Base-by-base conservation (phyloP, 140 eudicot genomes). In the Stevia rebaudiana region DNA sequence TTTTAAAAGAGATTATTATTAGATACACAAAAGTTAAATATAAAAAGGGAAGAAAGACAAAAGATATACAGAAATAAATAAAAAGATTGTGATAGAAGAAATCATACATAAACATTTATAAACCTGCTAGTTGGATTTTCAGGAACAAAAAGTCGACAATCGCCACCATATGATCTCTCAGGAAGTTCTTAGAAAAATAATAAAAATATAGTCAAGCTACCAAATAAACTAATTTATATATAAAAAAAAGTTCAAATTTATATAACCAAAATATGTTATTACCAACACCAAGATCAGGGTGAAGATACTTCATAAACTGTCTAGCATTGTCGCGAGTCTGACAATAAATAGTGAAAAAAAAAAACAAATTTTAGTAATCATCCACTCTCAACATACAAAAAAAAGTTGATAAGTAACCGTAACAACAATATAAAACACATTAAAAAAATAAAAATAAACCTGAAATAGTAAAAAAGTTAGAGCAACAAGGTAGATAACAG, bases 261-360 rank as follows among this genome's bases (percentile, higher is more conserved):
- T 2, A 59, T 46, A 67, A 63, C 53, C 4, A 31, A 17, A 64
- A 69, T 28, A 61, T 60, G 37, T 75, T 83, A 94, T 75, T 83
- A 94, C 99, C 99, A 79, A 94, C 59, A 15, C 99, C 99, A 75
- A 94, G 97, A 71, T 81, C 95, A 36, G 94, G 97, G 74, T 94
- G 94, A 31, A 94, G 80, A 81, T 77, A 94, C 73, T 82, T 94
- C 99, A 94, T 94, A 33, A 94, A 78, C 76, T 88, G 97, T 55
- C 97, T 85, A 74, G 99, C 99, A 80, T 88, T 90, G 80, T 94
- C 95, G 68, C 97, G 97, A 65, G 63, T 88, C 99, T 94, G 90
- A 59, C 12, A 49, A 16, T 11, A 62, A 58, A 76, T 17, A 58
- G 46, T 52, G 7, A 10, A 53, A 24, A 18, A 77, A 63, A 40